Evolutionary conservation across 352 stramenopile genomes (phyloP).

Genomic region (Pythium plurisporium): DNA sequence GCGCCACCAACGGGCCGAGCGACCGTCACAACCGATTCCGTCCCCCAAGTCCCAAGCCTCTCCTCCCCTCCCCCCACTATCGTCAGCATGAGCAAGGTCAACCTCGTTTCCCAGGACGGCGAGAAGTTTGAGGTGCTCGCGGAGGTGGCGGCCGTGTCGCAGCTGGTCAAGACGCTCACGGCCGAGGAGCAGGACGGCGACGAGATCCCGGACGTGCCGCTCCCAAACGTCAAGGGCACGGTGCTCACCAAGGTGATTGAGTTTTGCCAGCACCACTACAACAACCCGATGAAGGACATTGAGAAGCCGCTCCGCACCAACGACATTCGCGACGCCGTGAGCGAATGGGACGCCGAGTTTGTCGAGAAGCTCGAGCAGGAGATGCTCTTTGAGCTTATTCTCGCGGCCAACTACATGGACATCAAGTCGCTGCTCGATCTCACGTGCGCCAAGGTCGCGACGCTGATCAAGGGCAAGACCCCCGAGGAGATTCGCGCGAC

Average conservation of each 20-base stretch:
- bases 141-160: slow-evolving; percentile 35
- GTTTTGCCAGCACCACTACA: slow-evolving; percentile 53
- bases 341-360: slow-evolving; percentile 58
- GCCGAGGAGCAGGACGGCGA: slow-evolving; percentile 32
- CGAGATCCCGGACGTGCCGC: slow-evolving; percentile 42
- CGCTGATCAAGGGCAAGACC: slow-evolving; percentile 63
- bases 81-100: too few species aligned
- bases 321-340: slow-evolving; percentile 40
- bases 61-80: too few species aligned
- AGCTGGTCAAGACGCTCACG: slow-evolving; percentile 53
- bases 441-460: slow-evolving; percentile 50
- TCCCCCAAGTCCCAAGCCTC: too few species aligned
- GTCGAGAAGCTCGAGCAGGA: slow-evolving; percentile 48
- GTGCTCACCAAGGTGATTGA: slow-evolving; percentile 55
- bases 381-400: slow-evolving; percentile 61
- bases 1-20: neutral
- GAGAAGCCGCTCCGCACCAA: slow-evolving; percentile 56
- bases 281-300: slow-evolving; percentile 54
- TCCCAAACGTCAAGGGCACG: slow-evolving; percentile 51
- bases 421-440: slow-evolving; percentile 64
- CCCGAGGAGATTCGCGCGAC: slow-evolving; percentile 57
- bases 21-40: slow-evolving; percentile 2
- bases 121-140: slow-evolving; percentile 44
- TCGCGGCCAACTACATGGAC: slow-evolving; percentile 68
- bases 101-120: slow-evolving; percentile 51